A percentile compares a stretch with the other conserved stretches of the same genome.
Evolutionary conservation across 768 basidiomycete genomes (phyloP).

Genomic region (Trametes punicea): DNA sequence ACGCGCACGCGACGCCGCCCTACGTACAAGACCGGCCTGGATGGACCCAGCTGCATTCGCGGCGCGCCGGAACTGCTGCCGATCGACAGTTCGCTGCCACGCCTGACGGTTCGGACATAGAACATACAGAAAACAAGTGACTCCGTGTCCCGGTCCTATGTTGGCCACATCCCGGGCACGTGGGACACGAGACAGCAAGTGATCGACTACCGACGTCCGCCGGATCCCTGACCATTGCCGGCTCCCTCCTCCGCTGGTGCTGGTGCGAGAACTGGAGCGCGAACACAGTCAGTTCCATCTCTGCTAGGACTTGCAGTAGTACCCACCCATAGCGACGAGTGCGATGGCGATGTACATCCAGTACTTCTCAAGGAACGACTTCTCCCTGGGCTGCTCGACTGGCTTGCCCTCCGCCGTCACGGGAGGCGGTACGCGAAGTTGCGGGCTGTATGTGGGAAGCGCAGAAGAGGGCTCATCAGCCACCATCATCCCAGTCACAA

Average conservation of each 20-base stretch:
- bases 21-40: constrained; percentile 8
- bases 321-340: constrained; percentile 54
- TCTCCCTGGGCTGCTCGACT: constrained; percentile 58
- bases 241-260: constrained; percentile 17
- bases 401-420: constrained; percentile 65
- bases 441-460: constrained; percentile 46
- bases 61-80: constrained; percentile 1
- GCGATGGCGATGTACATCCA: constrained; percentile 77
- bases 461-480: constrained; percentile 4
- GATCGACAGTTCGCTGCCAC: background rate
- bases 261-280: constrained; percentile 9
- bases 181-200: constrained; percentile 2
- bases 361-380: constrained; percentile 84
- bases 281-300: background rate
- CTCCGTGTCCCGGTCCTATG: background rate
- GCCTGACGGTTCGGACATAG: no score
- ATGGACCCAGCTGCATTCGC: constrained; percentile 8
- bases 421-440: constrained; percentile 63
- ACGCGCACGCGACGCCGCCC: background rate
- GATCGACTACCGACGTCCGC: constrained; percentile 11
- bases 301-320: background rate
- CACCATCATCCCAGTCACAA: constrained; percentile 5
- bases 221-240: constrained; percentile 13
- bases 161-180: background rate
- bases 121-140: background rate